phyloP scores from a whole-genome alignment of 495 filamentous ascomycete genomes.

The Neurospora africana region DNA sequence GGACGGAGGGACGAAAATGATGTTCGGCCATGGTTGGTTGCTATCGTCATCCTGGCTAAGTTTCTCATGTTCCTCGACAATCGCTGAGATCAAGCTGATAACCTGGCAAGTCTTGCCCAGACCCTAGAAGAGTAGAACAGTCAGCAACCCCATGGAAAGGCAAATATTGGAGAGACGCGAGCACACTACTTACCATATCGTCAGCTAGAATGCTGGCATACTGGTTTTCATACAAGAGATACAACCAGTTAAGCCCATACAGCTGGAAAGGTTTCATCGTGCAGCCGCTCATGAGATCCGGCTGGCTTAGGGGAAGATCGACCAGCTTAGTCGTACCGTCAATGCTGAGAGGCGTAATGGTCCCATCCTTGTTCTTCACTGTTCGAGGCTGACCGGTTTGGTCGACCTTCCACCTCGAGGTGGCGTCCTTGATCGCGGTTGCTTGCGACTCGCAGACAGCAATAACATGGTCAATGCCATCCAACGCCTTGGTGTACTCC shows the following conservation, averaged over 20 bases:
- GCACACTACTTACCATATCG: slow-evolving; percentile 52
- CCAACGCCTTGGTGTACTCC: slow-evolving; percentile 24
- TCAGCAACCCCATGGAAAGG: neutral
- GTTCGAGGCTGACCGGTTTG: slow-evolving; percentile 43
- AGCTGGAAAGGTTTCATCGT: slow-evolving; percentile 85
- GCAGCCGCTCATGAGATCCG: slow-evolving; percentile 58
- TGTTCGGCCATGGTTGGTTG: slow-evolving; percentile 60
- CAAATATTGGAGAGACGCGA: neutral
- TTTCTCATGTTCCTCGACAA: slow-evolving; percentile 46
- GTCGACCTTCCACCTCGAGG: slow-evolving; percentile 71
- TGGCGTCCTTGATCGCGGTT: slow-evolving; percentile 53
- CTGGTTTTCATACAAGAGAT: slow-evolving; percentile 62
- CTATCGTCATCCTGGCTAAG: slow-evolving; percentile 9
- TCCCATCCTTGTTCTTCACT: slow-evolving; percentile 13
- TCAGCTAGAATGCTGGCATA: slow-evolving; percentile 87
- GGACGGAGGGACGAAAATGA: slow-evolving; percentile 84
- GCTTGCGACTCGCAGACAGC: slow-evolving; percentile 64
- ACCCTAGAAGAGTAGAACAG: slow-evolving; percentile 28
- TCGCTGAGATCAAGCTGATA: slow-evolving; percentile 78
- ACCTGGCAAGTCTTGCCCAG: slow-evolving; percentile 96
- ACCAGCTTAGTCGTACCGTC: slow-evolving; percentile 12
- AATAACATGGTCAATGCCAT: slow-evolving; percentile 66
- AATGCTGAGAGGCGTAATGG: slow-evolving; percentile 20
- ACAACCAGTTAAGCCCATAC: slow-evolving; percentile 90
- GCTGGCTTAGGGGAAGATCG: slow-evolving; percentile 41